These are phyloP conservation scores for Pyrenophora teres DNA, from an alignment of 2,329 filamentous ascomycete genomes.

Conservation along the genomic window DNA sequence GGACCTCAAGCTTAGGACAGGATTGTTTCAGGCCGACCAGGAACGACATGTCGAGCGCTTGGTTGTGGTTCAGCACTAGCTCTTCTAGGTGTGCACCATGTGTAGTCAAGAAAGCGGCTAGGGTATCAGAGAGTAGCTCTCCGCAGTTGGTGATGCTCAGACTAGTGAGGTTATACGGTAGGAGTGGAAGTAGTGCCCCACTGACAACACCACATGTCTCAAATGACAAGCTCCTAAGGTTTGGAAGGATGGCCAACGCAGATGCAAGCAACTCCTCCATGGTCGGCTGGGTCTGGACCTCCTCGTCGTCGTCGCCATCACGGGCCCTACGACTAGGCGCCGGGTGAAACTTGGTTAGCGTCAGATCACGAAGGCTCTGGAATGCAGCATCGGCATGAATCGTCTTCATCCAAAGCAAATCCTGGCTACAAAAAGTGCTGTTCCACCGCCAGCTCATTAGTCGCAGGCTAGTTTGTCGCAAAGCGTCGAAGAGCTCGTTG, in stretches of 20 bases:
- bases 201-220: constrained; percentile 76
- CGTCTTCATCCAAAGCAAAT: constrained; percentile 45
- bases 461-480: constrained; percentile 57
- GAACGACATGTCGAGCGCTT: constrained; percentile 76
- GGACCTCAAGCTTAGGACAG: constrained; percentile 71
- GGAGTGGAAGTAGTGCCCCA: constrained; percentile 66
- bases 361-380: constrained; percentile 43
- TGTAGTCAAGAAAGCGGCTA: constrained; percentile 67
- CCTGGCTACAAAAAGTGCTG: constrained; percentile 50
- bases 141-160: constrained; percentile 81
- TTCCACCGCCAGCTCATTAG: constrained; percentile 64
- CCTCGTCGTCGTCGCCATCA: constrained; percentile 8
- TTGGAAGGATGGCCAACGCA: constrained; percentile 62
- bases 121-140: constrained; percentile 69
- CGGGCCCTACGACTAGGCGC: constrained; percentile 20
- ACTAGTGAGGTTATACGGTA: constrained; percentile 69
- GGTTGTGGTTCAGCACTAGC: constrained; percentile 77
- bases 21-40: constrained; percentile 66
- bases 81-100: constrained; percentile 70
- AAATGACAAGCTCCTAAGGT: constrained; percentile 70
- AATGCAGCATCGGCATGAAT: constrained; percentile 54
- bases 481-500: constrained; percentile 64
- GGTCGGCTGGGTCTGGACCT: constrained; percentile 21
- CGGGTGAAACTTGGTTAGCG: constrained; percentile 42
- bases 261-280: constrained; percentile 54